Percentiles rank a stretch among this genome's conserved stretches.
Conservation (phyloP, 2,329 filamentous ascomycete species). For the Sclerotinia subarctica region DNA sequence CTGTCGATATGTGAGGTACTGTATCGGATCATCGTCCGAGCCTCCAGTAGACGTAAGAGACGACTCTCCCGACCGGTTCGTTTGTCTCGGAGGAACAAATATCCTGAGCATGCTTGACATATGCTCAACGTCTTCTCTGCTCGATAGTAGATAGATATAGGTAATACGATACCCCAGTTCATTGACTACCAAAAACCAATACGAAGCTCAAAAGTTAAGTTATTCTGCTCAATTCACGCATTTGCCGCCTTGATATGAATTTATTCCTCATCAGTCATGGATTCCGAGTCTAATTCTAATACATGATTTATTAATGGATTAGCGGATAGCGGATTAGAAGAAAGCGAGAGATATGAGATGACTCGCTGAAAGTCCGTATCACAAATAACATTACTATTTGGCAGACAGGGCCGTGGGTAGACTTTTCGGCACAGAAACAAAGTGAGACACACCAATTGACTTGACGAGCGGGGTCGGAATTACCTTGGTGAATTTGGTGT, state of each 20-base stretch:
- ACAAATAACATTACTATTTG: slow-evolving; percentile 21
- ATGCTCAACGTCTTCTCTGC: slow-evolving; percentile 14
- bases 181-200: background rate
- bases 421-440: slow-evolving; percentile 9
- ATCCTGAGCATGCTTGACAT: slow-evolving; percentile 14
- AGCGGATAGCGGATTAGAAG: slow-evolving; percentile 4
- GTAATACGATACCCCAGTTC: slow-evolving; percentile 2
- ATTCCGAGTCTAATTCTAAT: slow-evolving; percentile 15
- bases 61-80: slow-evolving; percentile 11
- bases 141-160: background rate
- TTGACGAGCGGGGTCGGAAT: slow-evolving; percentile 13
- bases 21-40: slow-evolving; percentile 11
- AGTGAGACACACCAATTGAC: slow-evolving; percentile 8
- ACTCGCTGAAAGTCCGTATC: slow-evolving; percentile 13
- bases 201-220: background rate
- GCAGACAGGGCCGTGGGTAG: background rate
- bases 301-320: background rate
- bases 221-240: slow-evolving; percentile 29
- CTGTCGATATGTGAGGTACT: slow-evolving; percentile 18
- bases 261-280: background rate
- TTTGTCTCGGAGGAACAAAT: slow-evolving; percentile 20
- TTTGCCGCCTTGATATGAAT: slow-evolving; percentile 30
- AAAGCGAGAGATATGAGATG: slow-evolving; percentile 19
- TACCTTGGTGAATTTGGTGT: slow-evolving; percentile 20
- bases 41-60: slow-evolving; percentile 8